Evolutionary conservation across 179 eudicot species (phyloP), one percentile per base, ranked within the genome.

Genomic region (Corrigiola litoralis): DNA sequence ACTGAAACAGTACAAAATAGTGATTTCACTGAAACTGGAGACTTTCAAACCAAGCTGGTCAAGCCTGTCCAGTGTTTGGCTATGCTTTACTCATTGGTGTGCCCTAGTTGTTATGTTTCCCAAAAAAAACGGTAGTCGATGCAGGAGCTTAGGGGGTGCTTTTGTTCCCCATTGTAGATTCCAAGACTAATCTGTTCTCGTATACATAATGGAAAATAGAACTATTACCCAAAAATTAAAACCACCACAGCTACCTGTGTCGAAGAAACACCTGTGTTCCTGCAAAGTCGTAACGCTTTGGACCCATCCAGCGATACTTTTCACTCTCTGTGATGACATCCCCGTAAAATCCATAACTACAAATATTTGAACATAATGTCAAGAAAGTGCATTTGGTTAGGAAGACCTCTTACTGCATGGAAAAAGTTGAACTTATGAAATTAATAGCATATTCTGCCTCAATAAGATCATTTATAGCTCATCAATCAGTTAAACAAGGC

Each of bases 281-380:
- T 49, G 97, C 97, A 81, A 84, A 80, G 73, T 95, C 99, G 59
- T 95, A 95, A 66, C 99, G 85, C 48, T 81, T 88, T 5, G 99
- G 99, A 66, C 99, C 99, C 99, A 95, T 95, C 99, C 99, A 95
- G 52, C 97, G 95, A 66, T 80, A 88, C 65, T 81, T 91, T 73
- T 95, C 99, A 58, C 99, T 95, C 75, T 95, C 99, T 5, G 82
- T 75, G 53, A 95, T 91, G 70, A 95, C 99, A 75, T 95, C 99
- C 60, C 97, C 99, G 68, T 95, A 95, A 70, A 95, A 95, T 25
- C 99, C 99, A 57, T 95, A 95, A 58, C 99, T 95, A 78, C 66
- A 56, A 51, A 32, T 12, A 36, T 50, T 50, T 32, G 27, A 72
- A 17, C 4, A 17, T 29, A 54, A 33, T 9, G 23, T 69, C 50